Evolutionary conservation across 176 grass and related monocot genomes (phyloP).

Genomic region (Cocos nucifera): DNA sequence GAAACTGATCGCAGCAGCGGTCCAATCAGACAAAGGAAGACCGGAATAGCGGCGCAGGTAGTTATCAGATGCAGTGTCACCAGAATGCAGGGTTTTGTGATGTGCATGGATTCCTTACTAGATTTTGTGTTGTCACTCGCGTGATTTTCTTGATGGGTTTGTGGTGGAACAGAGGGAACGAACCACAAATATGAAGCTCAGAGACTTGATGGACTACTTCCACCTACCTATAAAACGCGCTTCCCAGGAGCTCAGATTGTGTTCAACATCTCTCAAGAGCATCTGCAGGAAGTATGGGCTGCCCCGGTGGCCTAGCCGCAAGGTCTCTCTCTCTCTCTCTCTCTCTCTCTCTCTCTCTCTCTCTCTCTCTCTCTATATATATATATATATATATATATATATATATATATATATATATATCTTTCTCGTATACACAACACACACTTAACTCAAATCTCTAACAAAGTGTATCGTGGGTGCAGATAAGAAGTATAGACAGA

Average conservation of each 20-base stretch:
- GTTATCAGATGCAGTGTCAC: too few species aligned
- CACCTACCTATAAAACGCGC: conserved; percentile 27
- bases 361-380: background rate
- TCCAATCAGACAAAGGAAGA: too few species aligned
- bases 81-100: background rate
- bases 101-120: background rate
- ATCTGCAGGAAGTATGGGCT: conserved; percentile 22
- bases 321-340: conserved; percentile 11
- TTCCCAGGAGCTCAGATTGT: conserved; percentile 15
- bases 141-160: background rate
- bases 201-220: conserved; percentile 18
- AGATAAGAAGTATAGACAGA: conserved; percentile 28
- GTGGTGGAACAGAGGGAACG: conserved; percentile 13
- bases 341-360: conserved; percentile 8
- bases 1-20: too few species aligned
- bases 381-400: too few species aligned
- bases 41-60: too few species aligned
- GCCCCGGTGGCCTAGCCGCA: conserved; percentile 27
- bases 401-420: too few species aligned
- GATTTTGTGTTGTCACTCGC: background rate
- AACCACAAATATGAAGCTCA: conserved; percentile 14
- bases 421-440: background rate
- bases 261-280: conserved; percentile 26
- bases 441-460: background rate
- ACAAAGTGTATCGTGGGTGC: background rate